Base-by-base conservation (phyloP, 441 rosid species). In the Aleurites moluccanus region DNA sequence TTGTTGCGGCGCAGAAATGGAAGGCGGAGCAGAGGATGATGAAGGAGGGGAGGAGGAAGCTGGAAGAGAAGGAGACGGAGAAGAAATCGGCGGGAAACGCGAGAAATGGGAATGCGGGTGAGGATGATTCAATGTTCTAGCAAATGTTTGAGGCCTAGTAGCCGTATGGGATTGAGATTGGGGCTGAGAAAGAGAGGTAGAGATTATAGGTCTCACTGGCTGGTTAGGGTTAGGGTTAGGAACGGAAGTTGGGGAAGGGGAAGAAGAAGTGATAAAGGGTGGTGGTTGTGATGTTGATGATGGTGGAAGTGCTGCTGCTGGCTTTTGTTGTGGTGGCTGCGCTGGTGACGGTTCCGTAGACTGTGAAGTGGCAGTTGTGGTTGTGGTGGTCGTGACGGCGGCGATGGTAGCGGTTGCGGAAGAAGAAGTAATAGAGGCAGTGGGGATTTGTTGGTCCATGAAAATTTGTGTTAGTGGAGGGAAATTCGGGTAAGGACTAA, bases 41-140 rank as follows among this genome's bases (percentile, higher is more conserved):
- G 78, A 27, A 9, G 83, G 62, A 10, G 84, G 65, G 16, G 84
- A 78, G 28, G 87, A 80, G 23, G 84, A 38, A 72, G 82, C 66
- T 9, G 90, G 77, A 45, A 80, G 70, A 44, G 78, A 47, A 49
- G 85, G 50, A n/a, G 85, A 63, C 27, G 89, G 83, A 6, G 94
- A 79, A 70, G 78, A 8, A n/a, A 65, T 53, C 0, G 64, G 18
- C 10, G 44, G 38, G 69, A 88, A 86, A 53, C 85, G 90, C 57
- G 87, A 23, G 60, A 88, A 84, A 5, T 85, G 83, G 11, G 87
- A 61, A 73, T 79, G 83, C 71, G 83, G 47, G 79, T 77, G 82
- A 20, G 77, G 84, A 42, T 79, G 83, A 47, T 88, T 95, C 96
- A 92, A 90, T 20, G 93, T 91, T 79, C 96, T 85, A 68, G 89